Percentiles rank a stretch among this genome's conserved stretches.
Conservation (phyloP, 768 basidiomycete species). For the Amanita jacksonii region DNA sequence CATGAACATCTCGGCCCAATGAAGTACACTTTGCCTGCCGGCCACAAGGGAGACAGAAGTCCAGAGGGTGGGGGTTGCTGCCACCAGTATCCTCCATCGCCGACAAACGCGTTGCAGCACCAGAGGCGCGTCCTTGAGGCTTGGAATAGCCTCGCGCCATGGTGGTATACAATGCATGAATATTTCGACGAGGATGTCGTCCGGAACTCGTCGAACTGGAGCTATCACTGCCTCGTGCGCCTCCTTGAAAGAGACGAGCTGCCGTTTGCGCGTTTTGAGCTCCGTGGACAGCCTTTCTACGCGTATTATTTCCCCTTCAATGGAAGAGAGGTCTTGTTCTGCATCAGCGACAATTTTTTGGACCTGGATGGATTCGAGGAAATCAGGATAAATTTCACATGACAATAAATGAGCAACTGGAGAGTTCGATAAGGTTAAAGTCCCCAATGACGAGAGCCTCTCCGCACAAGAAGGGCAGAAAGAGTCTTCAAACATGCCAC, state of each 20-base stretch:
- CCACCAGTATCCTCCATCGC: conserved; percentile 14
- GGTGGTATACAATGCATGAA: conserved; percentile 14
- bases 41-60: conserved; percentile 10
- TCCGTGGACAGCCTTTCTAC: background rate
- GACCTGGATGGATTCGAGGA: background rate
- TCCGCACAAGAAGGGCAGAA: background rate
- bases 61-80: conserved; percentile 18
- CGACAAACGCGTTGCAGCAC: conserved; percentile 15
- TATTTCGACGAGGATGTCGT: conserved; percentile 15
- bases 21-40: background rate
- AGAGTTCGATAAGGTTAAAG: background rate
- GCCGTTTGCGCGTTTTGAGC: background rate
- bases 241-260: background rate
- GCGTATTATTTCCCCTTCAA: background rate
- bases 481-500: background rate
- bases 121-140: conserved; percentile 11
- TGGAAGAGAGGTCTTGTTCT: background rate
- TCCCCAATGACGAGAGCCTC: background rate
- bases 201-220: conserved; percentile 13
- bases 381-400: background rate
- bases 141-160: conserved; percentile 11
- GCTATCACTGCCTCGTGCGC: conserved; percentile 5
- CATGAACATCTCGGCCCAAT: background rate
- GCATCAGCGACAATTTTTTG: background rate
- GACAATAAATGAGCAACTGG: background rate